Evolutionary conservation across 1,284 basidiomycete genomes (phyloP), one percentile per base, ranked within the genome.

Genomic region (Agaricales sp.): DNA sequence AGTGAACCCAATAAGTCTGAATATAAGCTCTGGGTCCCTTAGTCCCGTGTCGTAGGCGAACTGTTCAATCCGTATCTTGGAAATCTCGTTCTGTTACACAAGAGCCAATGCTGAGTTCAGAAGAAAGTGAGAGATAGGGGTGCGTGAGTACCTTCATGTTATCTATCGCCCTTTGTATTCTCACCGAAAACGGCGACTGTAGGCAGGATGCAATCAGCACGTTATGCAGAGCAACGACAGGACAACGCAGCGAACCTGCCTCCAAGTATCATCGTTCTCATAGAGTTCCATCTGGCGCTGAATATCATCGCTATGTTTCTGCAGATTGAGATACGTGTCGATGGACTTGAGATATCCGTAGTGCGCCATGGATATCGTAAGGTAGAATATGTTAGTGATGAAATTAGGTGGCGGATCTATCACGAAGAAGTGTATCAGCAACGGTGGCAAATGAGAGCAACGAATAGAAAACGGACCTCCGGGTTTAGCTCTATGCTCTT

Each of bases 371-470:
- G 90, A 82, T 51, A 89, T 77, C 6, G 84, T 75, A 35, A 98
- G 72, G 70, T 88, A 98, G 70, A 96, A 99, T 11, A 96, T 80
- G 49, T 98, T 87, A 1, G 94, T 93, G 56, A 99, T 94, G 67
- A 99, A 99, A 64, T 96, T 97, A 2, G 87, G 76, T 3, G 76
- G 54, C 39, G 75, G 61, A 12, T 70, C 77, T 77, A 12, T 43
- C 3, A 54, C 51, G 26, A 18, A 50, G 52, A 4, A 45, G 20
- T 8, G 45, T 49, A 55, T 47, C 43, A 45, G 14, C n/a, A n/a
- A n/a, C n/a, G n/a, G n/a, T n/a, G n/a, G n/a, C n/a, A n/a, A n/a
- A 4, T 47, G 11, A 44, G 25, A 37, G 38, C 23, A 20, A 49
- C 50, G 46, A 20, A 41, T 45, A 39, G 41, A 3, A 49, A 19